Evolutionary conservation across 257 asterid species (phyloP).

Genomic region (Solanum bulbocastanum): DNA sequence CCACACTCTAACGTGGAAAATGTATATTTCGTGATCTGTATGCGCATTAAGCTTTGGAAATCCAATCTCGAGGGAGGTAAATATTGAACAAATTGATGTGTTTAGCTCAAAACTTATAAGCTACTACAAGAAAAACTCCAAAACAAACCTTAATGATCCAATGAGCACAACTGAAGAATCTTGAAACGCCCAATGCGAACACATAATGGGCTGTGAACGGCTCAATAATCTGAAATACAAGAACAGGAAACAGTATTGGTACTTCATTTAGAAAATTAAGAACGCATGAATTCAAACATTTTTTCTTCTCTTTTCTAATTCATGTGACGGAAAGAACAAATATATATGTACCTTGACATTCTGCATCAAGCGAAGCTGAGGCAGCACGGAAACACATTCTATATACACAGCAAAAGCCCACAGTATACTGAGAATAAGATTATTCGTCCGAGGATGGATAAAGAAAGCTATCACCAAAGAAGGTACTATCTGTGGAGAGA

Average conservation of each 20-base stretch:
- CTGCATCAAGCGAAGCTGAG: slow-evolving; percentile 91
- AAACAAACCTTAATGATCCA: slow-evolving; percentile 78
- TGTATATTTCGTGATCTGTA: background rate
- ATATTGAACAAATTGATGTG: background rate
- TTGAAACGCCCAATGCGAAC: slow-evolving; percentile 80
- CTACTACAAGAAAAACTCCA: background rate
- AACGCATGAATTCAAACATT: background rate
- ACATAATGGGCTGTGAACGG: slow-evolving; percentile 90
- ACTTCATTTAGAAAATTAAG: background rate
- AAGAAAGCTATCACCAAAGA: slow-evolving; percentile 46
- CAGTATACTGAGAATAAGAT: slow-evolving; percentile 34
- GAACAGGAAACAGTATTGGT: background rate
- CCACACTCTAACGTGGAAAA: background rate
- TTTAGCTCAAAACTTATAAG: background rate
- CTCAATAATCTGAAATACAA: slow-evolving; percentile 59
- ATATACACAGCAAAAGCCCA: slow-evolving; percentile 84
- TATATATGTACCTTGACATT: slow-evolving; percentile 51
- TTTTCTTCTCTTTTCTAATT: background rate
- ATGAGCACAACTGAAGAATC: slow-evolving; percentile 82
- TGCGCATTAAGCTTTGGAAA: background rate
- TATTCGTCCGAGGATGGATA: slow-evolving; percentile 52
- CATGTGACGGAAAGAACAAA: background rate
- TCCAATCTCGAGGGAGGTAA: background rate
- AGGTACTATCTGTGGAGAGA: slow-evolving; percentile 42
- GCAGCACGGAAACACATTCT: slow-evolving; percentile 74